Evolutionary conservation across 306 rosid genomes (phyloP).

Genomic region (Castanopsis chinensis): DNA sequence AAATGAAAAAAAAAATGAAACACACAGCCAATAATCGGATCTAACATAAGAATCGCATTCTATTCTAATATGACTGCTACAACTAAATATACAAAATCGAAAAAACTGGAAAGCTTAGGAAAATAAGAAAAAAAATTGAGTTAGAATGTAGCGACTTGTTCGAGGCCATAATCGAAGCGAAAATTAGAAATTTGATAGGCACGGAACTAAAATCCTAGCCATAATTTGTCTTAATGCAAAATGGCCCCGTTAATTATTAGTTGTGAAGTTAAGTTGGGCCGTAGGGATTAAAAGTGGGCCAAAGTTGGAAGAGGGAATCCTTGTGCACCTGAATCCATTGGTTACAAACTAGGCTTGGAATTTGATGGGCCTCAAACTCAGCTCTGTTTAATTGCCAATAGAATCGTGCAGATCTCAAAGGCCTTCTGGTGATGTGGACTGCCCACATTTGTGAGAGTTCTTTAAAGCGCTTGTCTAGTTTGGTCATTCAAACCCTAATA

Average conservation of each 20-base stretch:
- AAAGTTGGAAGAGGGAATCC: neutral
- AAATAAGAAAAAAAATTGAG: neutral
- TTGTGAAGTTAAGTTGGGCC: neutral
- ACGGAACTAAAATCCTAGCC: conserved; percentile 36
- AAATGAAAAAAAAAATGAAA: no score
- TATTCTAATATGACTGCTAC: no score
- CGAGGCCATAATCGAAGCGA: conserved; percentile 87
- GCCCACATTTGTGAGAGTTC: no score
- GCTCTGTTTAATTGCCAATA: no score
- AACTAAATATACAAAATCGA: no score
- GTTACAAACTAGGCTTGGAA: neutral
- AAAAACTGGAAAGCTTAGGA: no score
- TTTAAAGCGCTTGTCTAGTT: no score
- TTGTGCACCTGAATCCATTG: neutral
- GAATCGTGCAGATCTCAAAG: no score
- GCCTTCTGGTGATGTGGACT: no score
- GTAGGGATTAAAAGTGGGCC: neutral
- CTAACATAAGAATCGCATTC: no score
- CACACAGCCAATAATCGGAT: no score
- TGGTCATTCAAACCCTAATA: no score
- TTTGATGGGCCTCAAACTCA: neutral
- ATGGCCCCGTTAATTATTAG: neutral
- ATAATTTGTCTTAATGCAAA: neutral
- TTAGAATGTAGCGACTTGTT: conserved; percentile 77
- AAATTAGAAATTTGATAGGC: conserved; percentile 52